A percentile compares a stretch with the other conserved stretches of the same genome.
phyloP scores from a whole-genome alignment of 2,329 filamentous ascomycete genomes.

The Sporothrix schenckii region DNA sequence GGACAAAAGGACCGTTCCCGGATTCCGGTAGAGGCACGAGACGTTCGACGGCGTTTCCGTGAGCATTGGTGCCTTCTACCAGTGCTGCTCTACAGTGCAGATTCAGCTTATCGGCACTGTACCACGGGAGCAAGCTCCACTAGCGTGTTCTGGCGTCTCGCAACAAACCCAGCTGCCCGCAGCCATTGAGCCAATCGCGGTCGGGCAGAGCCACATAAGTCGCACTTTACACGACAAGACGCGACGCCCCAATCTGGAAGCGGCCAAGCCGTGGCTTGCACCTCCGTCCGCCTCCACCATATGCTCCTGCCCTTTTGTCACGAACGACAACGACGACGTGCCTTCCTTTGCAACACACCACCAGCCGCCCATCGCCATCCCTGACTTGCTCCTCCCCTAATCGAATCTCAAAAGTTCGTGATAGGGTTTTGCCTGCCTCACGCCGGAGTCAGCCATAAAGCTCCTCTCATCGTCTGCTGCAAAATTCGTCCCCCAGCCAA shows the following conservation, averaged over 20 bases:
- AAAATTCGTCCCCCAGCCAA: background rate
- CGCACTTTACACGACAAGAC: slow-evolving; percentile 36
- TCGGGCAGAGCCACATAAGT: slow-evolving; percentile 21
- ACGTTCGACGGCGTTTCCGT: slow-evolving; percentile 9
- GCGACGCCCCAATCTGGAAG: slow-evolving; percentile 30
- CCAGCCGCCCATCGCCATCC: background rate
- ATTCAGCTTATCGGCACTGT: background rate
- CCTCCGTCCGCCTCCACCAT: slow-evolving; percentile 16
- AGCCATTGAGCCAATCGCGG: slow-evolving; percentile 30
- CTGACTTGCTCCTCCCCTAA: background rate
- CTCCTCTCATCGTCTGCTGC: background rate
- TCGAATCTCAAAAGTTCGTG: slow-evolving; percentile 2
- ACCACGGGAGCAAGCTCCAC: background rate
- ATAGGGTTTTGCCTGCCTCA: slow-evolving; percentile 3
- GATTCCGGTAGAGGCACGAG: slow-evolving; percentile 17
- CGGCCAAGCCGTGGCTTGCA: slow-evolving; percentile 23
- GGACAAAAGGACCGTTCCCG: slow-evolving; percentile 2
- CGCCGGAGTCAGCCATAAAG: background rate
- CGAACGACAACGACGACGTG: slow-evolving; percentile 20
- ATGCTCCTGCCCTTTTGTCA: slow-evolving; percentile 18
- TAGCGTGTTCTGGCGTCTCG: slow-evolving; percentile 28
- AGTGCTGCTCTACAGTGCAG: background rate
- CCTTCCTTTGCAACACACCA: background rate
- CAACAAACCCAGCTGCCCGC: slow-evolving; percentile 15
- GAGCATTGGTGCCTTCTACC: background rate